A percentile compares a stretch with the other conserved stretches of the same genome.
Evolutionary conservation across 129 eudicot genomes (phyloP).

Genomic region (Tagetes erecta): DNA sequence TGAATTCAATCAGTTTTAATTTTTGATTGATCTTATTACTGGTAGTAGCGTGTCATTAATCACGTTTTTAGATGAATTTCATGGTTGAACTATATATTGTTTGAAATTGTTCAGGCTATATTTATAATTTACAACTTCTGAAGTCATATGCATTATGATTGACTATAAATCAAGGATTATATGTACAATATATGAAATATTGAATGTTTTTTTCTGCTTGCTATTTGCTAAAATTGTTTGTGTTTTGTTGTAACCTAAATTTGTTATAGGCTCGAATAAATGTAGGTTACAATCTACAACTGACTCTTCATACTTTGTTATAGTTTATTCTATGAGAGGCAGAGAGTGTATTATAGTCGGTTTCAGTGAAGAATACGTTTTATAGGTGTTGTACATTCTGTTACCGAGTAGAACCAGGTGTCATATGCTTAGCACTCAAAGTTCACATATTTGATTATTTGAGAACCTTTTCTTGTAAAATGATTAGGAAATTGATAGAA

Average conservation of each 20-base stretch:
- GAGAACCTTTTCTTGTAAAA: background rate
- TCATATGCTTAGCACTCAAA: background rate
- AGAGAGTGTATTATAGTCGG: background rate
- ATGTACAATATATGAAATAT: no score
- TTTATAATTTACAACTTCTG: no score
- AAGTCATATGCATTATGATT: background rate
- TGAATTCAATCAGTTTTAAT: background rate
- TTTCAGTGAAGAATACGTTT: background rate
- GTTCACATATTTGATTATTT: background rate
- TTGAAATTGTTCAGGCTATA: background rate
- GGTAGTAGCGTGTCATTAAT: background rate
- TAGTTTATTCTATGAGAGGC: conserved; percentile 4
- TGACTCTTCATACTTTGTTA: background rate
- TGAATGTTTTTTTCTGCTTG: background rate
- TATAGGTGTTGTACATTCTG: conserved; percentile 7
- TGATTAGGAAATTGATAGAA: background rate
- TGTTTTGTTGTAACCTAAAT: background rate
- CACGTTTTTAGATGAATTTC: background rate
- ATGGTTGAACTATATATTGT: background rate
- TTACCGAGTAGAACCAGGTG: background rate
- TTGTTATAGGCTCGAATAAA: background rate
- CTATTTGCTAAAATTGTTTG: background rate
- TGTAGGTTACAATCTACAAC: background rate
- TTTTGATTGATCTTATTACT: background rate
- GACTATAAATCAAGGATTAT: conserved; percentile 1